phyloP scores from a whole-genome alignment of 2,329 filamentous ascomycete species.

The Stachybotrys chlorohalonatus region DNA sequence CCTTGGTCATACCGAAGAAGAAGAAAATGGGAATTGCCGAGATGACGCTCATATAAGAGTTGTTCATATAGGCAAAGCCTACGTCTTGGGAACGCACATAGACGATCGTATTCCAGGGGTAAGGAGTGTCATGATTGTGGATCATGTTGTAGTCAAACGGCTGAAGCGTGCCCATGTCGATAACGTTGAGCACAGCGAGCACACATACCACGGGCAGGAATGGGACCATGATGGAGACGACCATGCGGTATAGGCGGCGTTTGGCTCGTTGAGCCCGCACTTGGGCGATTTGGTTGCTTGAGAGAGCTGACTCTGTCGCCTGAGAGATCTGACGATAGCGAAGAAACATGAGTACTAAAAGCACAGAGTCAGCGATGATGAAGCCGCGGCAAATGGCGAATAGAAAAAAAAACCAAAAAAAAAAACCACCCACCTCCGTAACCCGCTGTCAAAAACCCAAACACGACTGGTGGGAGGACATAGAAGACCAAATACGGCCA shows the following conservation, averaged over 20 bases:
- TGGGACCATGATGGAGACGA: conserved; percentile 39
- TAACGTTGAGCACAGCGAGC: conserved; percentile 32
- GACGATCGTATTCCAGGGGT: conserved; percentile 38
- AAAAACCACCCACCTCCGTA: conserved; percentile 35
- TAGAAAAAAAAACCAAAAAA: not conserved
- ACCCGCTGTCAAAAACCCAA: conserved; percentile 32
- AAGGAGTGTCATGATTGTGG: conserved; percentile 25
- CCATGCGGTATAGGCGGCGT: conserved; percentile 47
- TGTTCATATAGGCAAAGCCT: conserved; percentile 30
- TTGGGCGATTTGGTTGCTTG: conserved; percentile 28
- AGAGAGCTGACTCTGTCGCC: conserved; percentile 28
- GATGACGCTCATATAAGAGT: conserved; percentile 38
- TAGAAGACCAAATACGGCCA: conserved; percentile 42
- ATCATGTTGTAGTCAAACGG: conserved; percentile 33
- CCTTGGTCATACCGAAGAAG: conserved; percentile 48
- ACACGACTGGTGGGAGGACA: conserved; percentile 33
- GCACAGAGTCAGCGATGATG: not conserved
- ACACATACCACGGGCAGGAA: conserved; percentile 39
- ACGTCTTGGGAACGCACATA: conserved; percentile 32
- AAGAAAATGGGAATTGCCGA: conserved; percentile 38
- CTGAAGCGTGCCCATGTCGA: conserved; percentile 12
- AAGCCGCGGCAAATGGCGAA: too few relatives aligned
- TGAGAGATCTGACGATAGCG: conserved; percentile 38
- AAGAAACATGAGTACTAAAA: conserved; percentile 33
- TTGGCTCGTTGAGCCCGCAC: conserved; percentile 37